Conservation (phyloP, 2,329 filamentous ascomycete species). For the Fusarium annulatum region DNA sequence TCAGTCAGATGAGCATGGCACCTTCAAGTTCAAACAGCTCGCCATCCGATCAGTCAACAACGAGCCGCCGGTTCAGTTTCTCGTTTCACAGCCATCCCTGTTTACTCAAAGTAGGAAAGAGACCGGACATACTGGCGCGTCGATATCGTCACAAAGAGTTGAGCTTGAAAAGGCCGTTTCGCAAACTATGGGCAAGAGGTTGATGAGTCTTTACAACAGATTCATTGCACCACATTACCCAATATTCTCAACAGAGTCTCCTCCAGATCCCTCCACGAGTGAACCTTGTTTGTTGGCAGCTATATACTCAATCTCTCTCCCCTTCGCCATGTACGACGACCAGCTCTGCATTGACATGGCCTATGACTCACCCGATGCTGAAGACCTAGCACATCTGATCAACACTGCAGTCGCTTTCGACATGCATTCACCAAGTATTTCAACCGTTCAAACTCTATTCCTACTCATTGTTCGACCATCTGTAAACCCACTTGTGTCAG, state of each 20-base stretch:
- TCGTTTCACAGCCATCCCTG: background rate
- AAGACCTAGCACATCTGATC: background rate
- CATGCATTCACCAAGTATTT: background rate
- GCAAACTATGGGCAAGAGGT: background rate
- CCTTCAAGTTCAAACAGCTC: conserved; percentile 1
- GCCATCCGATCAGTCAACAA: background rate
- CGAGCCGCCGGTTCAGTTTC: background rate
- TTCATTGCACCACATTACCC: background rate
- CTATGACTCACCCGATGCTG: background rate
- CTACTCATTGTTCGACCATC: background rate
- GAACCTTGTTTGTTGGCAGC: background rate
- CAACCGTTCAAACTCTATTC: background rate
- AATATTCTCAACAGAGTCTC: background rate
- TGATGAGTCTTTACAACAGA: background rate
- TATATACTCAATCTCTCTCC: background rate
- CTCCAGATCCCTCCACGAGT: background rate
- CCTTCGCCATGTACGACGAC: conserved; percentile 4
- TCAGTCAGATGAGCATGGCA: background rate
- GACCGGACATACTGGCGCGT: background rate
- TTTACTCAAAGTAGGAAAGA: background rate
- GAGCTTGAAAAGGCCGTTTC: background rate
- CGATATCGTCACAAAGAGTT: background rate
- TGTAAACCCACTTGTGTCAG: background rate
- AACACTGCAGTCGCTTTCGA: background rate
- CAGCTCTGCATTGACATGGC: conserved; percentile 10